These are phyloP conservation scores for Triticum turgidum DNA, from an alignment of 176 grass and related monocot genomes.

Conservation along the genomic window DNA sequence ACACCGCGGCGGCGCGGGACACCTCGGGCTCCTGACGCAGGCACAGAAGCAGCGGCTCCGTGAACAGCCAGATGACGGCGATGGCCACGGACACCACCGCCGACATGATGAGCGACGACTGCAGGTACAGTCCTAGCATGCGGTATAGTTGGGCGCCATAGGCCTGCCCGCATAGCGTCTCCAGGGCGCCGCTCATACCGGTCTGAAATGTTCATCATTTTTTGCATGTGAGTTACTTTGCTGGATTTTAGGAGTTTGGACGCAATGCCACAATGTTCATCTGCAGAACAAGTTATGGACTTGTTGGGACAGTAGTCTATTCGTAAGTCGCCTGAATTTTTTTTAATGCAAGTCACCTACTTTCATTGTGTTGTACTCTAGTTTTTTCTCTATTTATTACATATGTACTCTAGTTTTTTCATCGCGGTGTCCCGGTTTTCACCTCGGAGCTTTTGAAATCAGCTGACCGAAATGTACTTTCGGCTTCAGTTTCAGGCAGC, in stretches of 20 bases:
- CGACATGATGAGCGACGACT: conserved; percentile 65
- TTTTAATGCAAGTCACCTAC: no score
- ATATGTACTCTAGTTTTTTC: no score
- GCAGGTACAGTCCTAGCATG: conserved; percentile 77
- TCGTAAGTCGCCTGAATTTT: no score
- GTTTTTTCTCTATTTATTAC: no score
- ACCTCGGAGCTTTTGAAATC: no score
- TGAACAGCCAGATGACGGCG: conserved; percentile 64
- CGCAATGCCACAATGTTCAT: no score
- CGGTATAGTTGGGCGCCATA: conserved; percentile 65
- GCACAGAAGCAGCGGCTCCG: conserved; percentile 58
- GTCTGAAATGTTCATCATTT: conserved; percentile 36
- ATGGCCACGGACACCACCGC: conserved; percentile 42
- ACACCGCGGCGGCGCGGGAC: conserved; percentile 48
- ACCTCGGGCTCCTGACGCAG: conserved; percentile 67
- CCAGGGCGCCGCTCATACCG: conserved; percentile 76
- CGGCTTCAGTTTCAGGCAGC: no score
- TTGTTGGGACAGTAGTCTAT: neutral
- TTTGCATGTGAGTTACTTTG: neutral
- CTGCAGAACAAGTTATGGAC: no score
- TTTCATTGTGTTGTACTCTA: no score
- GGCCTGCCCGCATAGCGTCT: conserved; percentile 88
- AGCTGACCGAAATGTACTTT: no score
- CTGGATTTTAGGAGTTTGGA: no score
- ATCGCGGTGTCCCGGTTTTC: no score